Conservation (phyloP, 2,329 filamentous ascomycete species). For the Colletotrichum camelliae region DNA sequence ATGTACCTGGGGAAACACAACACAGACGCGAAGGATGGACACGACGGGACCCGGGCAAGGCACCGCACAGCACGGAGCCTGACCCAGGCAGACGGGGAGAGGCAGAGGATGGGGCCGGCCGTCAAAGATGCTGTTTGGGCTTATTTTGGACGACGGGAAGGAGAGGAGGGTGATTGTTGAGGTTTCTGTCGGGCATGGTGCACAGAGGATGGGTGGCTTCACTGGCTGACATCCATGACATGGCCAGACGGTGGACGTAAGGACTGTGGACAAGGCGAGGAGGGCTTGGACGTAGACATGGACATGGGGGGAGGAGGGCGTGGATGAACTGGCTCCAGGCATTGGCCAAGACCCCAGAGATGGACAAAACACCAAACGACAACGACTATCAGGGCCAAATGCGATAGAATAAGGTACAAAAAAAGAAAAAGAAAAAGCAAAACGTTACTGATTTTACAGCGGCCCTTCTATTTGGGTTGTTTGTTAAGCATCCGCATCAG, state of each 20-base stretch:
- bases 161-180: conserved; percentile 4
- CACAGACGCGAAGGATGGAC: not conserved
- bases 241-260: not conserved
- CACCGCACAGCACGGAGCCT: not conserved
- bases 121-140: conserved; percentile 6
- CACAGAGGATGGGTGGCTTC: not conserved
- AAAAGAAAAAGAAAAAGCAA: not conserved
- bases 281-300: not conserved
- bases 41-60: not conserved
- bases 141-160: conserved; percentile 15
- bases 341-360: not conserved
- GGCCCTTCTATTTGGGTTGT: not conserved
- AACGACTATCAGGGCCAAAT: not conserved
- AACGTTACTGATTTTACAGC: not conserved
- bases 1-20: not conserved
- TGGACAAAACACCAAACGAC: not conserved
- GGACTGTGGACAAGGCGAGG: not conserved
- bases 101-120: conserved; percentile 6
- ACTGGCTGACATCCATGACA: not conserved
- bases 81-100: conserved; percentile 12
- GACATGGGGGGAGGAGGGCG: conserved; percentile 1
- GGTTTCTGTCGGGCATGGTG: not conserved
- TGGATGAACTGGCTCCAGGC: not conserved
- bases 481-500: not conserved
- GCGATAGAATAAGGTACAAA: not conserved